Percentiles rank a stretch among this genome's conserved stretches.
phyloP scores from a whole-genome alignment of 1,284 basidiomycete genomes.

The Pseudozyma hubeiensis region DNA sequence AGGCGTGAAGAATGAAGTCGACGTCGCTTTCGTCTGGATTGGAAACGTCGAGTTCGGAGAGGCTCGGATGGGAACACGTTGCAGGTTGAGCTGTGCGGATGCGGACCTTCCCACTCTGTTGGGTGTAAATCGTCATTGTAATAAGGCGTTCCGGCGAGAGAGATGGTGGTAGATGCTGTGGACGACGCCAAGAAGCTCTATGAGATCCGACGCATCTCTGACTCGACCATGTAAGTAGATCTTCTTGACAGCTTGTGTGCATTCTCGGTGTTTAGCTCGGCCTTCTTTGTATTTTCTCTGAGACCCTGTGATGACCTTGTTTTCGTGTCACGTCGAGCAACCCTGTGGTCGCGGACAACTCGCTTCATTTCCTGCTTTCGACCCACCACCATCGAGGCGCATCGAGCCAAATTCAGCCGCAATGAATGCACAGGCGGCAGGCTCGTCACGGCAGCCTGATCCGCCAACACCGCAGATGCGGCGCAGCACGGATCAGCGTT shows the following conservation, averaged over 20 bases:
- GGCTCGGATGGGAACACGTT: background rate
- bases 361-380: too few relatives aligned
- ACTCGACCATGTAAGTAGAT: background rate
- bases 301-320: background rate
- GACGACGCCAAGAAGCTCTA: too few relatives aligned
- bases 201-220: background rate
- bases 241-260: too few relatives aligned
- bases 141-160: background rate
- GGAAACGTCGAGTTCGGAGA: constrained; percentile 15
- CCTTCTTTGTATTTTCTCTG: background rate
- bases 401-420: background rate
- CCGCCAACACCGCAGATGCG: constrained; percentile 1
- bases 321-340: too few relatives aligned
- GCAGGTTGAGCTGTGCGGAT: constrained; percentile 31
- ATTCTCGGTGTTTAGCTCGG: constrained; percentile 10
- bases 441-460: constrained; percentile 9
- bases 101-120: background rate
- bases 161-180: too few relatives aligned
- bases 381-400: constrained; percentile 3
- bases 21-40: constrained; percentile 39
- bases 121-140: constrained; percentile 7
- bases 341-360: too few relatives aligned
- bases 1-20: constrained; percentile 38
- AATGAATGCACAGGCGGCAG: constrained; percentile 16
- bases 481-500: constrained; percentile 10